Base-by-base conservation (phyloP, 768 basidiomycete genomes). In the Boletus tylopilopsis region DNA sequence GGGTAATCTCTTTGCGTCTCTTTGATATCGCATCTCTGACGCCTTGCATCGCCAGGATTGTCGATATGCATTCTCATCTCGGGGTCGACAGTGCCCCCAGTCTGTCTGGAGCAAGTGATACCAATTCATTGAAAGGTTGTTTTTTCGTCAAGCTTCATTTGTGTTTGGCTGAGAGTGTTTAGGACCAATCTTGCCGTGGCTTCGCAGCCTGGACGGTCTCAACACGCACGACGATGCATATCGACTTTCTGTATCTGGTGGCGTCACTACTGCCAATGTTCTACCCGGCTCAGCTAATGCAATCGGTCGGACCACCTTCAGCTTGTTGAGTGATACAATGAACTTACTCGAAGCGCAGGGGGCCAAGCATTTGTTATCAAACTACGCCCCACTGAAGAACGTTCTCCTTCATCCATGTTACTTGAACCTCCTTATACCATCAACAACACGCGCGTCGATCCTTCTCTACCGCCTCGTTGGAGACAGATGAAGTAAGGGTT, bases 341-440 rank as follows among this genome's bases (percentile, higher is more conserved):
- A 10, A 36, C 40, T 57, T 29, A 53, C 48, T 47, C 8, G 22
- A 45, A 13, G 36, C 32, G 15, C 56, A 90, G 92, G 87, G 42
- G 93, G 93, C 5, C 90, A 94, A 64, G 88, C 92, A 0, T 93
- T 91, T 61, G 76, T 90, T 60, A 76, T 94, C 59, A 96, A 96
- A 66, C 73, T 91, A 22, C 80, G 94, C 18, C 81, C 79, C 62
- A 91, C 91, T 2, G 64, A 74, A 33, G 87, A 90, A 54, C 80
- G 84, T 21, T 86, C 90, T 0, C 77, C 90, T 2, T 77, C 80
- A 5, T 87, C 88, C 7, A 91, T 92, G 87, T 64, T 93, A 11
- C 72, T 96, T 32, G 93, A 96, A 39, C 87, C 91, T 34, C 91
- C 90, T 1, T 79, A 80, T 61, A 73, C 71, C 13, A 71, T 94